Evolutionary conservation across 2,329 filamentous ascomycete species (phyloP).

Genomic region (Spiromastix sp.): DNA sequence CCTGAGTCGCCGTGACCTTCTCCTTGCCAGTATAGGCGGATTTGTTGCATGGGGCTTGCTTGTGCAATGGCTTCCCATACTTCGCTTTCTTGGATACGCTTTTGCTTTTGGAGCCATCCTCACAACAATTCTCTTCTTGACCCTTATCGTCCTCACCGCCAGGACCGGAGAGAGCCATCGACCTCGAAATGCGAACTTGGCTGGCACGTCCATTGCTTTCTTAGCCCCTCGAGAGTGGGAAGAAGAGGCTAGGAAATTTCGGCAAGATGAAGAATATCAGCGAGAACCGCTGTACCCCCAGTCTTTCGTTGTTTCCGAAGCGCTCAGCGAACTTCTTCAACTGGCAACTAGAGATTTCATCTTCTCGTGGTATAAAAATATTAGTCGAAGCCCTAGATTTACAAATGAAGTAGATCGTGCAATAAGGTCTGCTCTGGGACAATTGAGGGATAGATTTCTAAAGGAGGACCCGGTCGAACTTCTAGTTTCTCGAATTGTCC

Average conservation of each 20-base stretch:
- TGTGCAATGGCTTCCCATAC: slow-evolving; percentile 67
- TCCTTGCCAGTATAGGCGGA: slow-evolving; percentile 30
- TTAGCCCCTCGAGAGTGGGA: slow-evolving; percentile 55
- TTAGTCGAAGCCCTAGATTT: slow-evolving; percentile 72
- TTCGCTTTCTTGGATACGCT: slow-evolving; percentile 79
- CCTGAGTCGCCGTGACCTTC: slow-evolving; percentile 33
- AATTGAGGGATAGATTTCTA: slow-evolving; percentile 60
- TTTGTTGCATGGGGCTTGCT: slow-evolving; percentile 81
- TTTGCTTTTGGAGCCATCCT: slow-evolving; percentile 59
- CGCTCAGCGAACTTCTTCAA: slow-evolving; percentile 67
- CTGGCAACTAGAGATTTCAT: slow-evolving; percentile 77
- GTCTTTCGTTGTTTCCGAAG: slow-evolving; percentile 66
- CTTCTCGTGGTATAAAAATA: slow-evolving; percentile 75
- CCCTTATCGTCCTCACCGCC: slow-evolving; percentile 50
- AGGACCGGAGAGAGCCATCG: slow-evolving; percentile 31
- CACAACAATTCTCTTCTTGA: slow-evolving; percentile 45
- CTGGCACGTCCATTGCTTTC: slow-evolving; percentile 42
- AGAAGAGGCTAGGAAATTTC: slow-evolving; percentile 57
- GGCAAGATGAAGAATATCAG: slow-evolving; percentile 55
- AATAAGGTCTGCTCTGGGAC: slow-evolving; percentile 61
- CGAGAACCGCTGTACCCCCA: slow-evolving; percentile 61
- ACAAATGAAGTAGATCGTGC: slow-evolving; percentile 75
- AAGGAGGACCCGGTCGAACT: slow-evolving; percentile 76
- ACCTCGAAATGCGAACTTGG: slow-evolving; percentile 28
- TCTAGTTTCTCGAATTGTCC: slow-evolving; percentile 70